Evolutionary conservation across 208 protist species (phyloP), one percentile per base, ranked within the genome.

Genomic region (Trichomonas tenax): DNA sequence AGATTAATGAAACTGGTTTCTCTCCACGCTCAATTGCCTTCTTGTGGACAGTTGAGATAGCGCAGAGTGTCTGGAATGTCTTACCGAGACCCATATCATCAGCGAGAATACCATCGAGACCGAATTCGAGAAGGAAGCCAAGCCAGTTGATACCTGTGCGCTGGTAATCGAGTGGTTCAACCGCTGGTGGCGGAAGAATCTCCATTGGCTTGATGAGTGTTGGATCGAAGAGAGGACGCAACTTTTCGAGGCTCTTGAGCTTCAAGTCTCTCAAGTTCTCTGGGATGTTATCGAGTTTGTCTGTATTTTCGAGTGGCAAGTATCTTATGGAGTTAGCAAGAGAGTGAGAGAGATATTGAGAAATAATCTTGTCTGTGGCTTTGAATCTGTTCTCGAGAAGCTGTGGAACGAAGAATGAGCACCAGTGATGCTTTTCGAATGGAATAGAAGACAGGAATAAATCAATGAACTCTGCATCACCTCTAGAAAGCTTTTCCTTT

Each of bases 111-210:
- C 98, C 98, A 96, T 97, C 96, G 41, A 97, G 88, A 82, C 98
- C 98, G 96, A 98, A 97, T 34, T 96, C 95, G 82, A 97, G 96
- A 26, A 97, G 90, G 84, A 96, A 96, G 10, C 96, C 81, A 34
- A 98, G 96, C 99, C 99, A 99, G 97, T 99, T 99, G 10, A 99
- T 98, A 14, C 99, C 99, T 96, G 99, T 98, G 14, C 99, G 72
- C 97, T 99, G 99, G 96, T 99, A 99, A 34, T 48, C 99, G 26
- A 63, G 72, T 38, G 11, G 41, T 38, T 10, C 11, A 41, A 38
- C 44, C 6, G 9, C 34, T 34, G 6, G 45, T 58, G 9, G 0
- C 34, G 11, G 40, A 48, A 51, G 45, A 51, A 44, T 51, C 26
- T 93, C 40, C 41, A 34, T 58, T 93, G 26, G 15, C 41, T 93